Evolutionary conservation across 2,329 filamentous ascomycete genomes (phyloP), one percentile per base, ranked within the genome.

Genomic region (Pyrenochaeta sp.): DNA sequence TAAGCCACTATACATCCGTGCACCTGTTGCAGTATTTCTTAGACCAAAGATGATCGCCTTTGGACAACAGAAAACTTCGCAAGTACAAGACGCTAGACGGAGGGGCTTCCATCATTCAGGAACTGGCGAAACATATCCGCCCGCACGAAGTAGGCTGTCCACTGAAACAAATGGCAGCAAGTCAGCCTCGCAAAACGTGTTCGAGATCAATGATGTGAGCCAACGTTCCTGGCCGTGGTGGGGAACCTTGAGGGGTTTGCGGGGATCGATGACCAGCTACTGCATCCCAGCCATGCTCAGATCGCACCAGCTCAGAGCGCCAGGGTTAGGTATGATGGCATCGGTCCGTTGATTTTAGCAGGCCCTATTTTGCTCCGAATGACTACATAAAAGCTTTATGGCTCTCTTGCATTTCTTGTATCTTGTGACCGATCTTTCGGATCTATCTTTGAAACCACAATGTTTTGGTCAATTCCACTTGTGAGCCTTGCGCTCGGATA

Each of bases 401-500:
- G 25, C 49, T 54, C 58, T 61, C 52, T 37, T 53, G 34, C 15
- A 40, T 37, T 27, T 48, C 15, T n/a, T 34, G 10, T 22, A 10
- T 27, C 27, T 25, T 47, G n/a, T 6, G 15, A 52, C 22, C 50
- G 8, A 50, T 51, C 37, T 28, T 45, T 22, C 32, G 44, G 54
- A 47, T 50, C 24, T 46, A 19, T 36, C 37, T 22, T 50, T 40
- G 30, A 59, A 49, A 30, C 13, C 51, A 64, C 37, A 25, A 74
- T 74, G 71, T 49, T 67, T 60, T 63, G 58, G 57, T 64, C 64
- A 40, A 50, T 67, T 50, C 56, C 66, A 47, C 52, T 67, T 30
- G 45, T 73, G 62, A 65, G 71, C 62, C 52, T 71, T 44, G 57
- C 68, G 65, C 69, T 74, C 56, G 62, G 62, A 34, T 59, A 62